Percentiles rank a stretch among this genome's conserved stretches.
These are phyloP conservation scores for Alternaria ethzedia DNA, from an alignment of 2,329 filamentous ascomycete species.

Conservation along the genomic window DNA sequence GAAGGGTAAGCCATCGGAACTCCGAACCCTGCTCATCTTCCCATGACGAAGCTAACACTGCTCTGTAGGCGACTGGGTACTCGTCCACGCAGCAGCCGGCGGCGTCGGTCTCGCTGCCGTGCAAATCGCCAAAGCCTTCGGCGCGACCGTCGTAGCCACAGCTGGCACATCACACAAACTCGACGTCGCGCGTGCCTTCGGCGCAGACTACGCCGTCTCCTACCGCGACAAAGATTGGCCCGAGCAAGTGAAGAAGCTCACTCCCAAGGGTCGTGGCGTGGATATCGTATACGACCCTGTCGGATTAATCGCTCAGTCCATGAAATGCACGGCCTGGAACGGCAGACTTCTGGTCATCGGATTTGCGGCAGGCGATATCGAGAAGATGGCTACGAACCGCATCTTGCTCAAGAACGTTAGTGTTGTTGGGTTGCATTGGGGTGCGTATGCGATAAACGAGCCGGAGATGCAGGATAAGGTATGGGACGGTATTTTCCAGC, in stretches of 20 bases:
- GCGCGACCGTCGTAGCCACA: conserved; percentile 91
- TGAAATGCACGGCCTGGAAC: conserved; percentile 95
- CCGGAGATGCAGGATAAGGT: conserved; percentile 72
- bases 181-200: conserved; percentile 77
- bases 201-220: conserved; percentile 82
- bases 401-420: conserved; percentile 93
- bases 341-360: conserved; percentile 86
- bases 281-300: conserved; percentile 97
- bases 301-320: conserved; percentile 82
- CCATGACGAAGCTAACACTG: not conserved
- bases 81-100: conserved; percentile 90
- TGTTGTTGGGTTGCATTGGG: conserved; percentile 91
- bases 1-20: conserved; percentile 46
- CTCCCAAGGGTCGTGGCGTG: conserved; percentile 74
- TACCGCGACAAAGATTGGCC: conserved; percentile 72
- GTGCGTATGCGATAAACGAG: conserved; percentile 78
- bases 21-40: not conserved
- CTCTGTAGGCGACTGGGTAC: conserved; percentile 74
- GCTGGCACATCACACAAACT: conserved; percentile 82
- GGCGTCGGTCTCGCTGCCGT: conserved; percentile 91
- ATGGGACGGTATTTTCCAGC: conserved; percentile 80
- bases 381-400: conserved; percentile 91
- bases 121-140: conserved; percentile 90
- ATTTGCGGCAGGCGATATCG: conserved; percentile 84
- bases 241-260: conserved; percentile 76